Base-by-base conservation (phyloP, 257 asterid genomes). In the Catharanthus roseus region DNA sequence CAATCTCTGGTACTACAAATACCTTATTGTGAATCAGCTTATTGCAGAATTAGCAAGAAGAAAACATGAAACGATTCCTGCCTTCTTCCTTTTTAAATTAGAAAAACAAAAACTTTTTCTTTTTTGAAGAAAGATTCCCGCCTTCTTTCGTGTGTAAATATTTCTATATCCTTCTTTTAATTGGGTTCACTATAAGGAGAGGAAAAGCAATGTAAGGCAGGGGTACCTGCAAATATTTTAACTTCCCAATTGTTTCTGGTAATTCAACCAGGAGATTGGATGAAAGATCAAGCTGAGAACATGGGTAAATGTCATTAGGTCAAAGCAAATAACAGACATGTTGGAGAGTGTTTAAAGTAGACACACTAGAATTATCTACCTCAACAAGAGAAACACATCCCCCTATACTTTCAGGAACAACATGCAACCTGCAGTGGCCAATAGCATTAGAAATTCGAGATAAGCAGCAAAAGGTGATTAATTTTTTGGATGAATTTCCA, bases 211-310 rank as follows among this genome's bases (percentile, higher is more conserved):
- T 21, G 9, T 29, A 33, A 33, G 31, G 62, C 31, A 57, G 71
- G 42, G 71, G 77, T 71, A 72, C 99, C 97, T 91, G 88, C 86
- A 93, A 78, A 26, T 79, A 72, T 71, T 77, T 79, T 45, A 91
- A 77, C 62, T 74, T 81, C 77, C 86, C 85, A 62, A 91, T 65
- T 54, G 90, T 78, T 64, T 89, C 95, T 0, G 99, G 96, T 84
- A 93, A 78, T 77, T 93, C 91, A 36, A 70, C 73, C 69, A 91
- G 81, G 80, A 91, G 89, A 86, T 93, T 93, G 60, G 87, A 79
- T 16, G 97, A 89, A 72, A 93, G 82, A 81, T 91, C 95, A 77
- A 91, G 87, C 99, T 93, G 85, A 85, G 63, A 67, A 78, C 61
- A 78, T 66, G 65, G 54, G 71, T 73, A 56, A 73, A 65, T 57